phyloP scores from a whole-genome alignment of 2,329 filamentous ascomycete genomes.

The Aspergillus pseudotamarii region DNA sequence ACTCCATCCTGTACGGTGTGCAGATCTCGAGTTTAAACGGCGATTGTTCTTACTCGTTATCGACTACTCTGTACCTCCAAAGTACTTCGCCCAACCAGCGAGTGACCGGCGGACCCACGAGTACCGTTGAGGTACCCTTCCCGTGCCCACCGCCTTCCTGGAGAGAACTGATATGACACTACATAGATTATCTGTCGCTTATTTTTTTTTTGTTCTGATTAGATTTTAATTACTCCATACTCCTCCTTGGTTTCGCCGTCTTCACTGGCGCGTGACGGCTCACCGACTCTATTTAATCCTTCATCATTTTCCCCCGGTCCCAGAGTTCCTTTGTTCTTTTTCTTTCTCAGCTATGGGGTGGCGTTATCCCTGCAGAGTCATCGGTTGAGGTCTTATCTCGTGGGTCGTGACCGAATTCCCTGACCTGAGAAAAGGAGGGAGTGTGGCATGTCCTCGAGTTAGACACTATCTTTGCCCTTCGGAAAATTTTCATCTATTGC shows the following conservation, averaged over 20 bases:
- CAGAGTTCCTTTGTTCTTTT: neutral
- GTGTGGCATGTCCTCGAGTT: neutral
- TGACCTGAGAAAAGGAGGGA: neutral
- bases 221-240: neutral
- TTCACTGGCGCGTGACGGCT: conserved; percentile 1
- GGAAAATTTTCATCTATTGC: neutral
- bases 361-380: neutral
- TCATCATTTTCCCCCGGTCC: neutral
- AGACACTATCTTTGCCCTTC: neutral
- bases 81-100: neutral
- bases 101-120: neutral
- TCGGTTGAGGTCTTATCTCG: conserved; percentile 1
- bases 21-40: neutral
- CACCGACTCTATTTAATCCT: neutral
- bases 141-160: neutral
- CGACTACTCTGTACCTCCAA: neutral
- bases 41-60: neutral
- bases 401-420: neutral
- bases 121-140: neutral
- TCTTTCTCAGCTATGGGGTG: neutral
- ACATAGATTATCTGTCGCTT: neutral
- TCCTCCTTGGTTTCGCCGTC: neutral
- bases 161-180: neutral
- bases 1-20: neutral
- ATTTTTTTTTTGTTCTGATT: neutral